Base-by-base conservation (phyloP, 345 rosid genomes). In the Atalantia buxifolia region DNA sequence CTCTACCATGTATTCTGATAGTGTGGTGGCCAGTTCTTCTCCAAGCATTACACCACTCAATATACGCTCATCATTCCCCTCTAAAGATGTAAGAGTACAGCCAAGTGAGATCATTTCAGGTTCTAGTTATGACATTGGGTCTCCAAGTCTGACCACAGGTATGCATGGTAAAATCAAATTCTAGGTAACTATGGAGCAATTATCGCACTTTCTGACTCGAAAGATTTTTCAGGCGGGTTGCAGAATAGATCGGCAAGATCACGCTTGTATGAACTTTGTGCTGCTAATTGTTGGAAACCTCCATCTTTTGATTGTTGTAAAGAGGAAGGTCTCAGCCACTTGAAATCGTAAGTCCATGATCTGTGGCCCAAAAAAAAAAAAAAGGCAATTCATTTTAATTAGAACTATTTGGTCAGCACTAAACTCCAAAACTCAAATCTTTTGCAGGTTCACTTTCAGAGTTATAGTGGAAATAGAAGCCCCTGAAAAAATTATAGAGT, bases 271-370 rank as follows among this genome's bases (percentile, higher is more conserved):
- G 97, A 95, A 86, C 83, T 86, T 56, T 95, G 98, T 67, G 85
- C 85, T 57, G 91, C 81, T 78, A 89, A 90, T 80, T 86, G 81
- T 84, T 95, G 95, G 97, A 89, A 89, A 66, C 80, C 89, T 40
- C 98, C 98, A 2, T 22, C 40, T 40, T 93, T 92, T 40, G 91
- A 86, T 71, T 93, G 98, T 72, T 91, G 89, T 70, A 74, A 83
- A 45, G 95, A 89, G 83, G 90, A 89, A 84, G 98, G 98, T 79
- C 91, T 86, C 61, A 80, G 91, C 83, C 98, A 95, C 86, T 78
- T 83, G 82, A 93, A 85, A 83, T 31, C 38, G 98, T 95, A 86
- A 90, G 95, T 85, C 50, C 62, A 66, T 71, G 53, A 65, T 31
- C 48, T 57, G 28, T 75, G 6, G 12, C 24, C 12, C 8, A 7